Percentiles rank a stretch among this genome's conserved stretches.
Evolutionary conservation across 2,329 filamentous ascomycete species (phyloP).

Genomic region (Neofusicoccum sp.): DNA sequence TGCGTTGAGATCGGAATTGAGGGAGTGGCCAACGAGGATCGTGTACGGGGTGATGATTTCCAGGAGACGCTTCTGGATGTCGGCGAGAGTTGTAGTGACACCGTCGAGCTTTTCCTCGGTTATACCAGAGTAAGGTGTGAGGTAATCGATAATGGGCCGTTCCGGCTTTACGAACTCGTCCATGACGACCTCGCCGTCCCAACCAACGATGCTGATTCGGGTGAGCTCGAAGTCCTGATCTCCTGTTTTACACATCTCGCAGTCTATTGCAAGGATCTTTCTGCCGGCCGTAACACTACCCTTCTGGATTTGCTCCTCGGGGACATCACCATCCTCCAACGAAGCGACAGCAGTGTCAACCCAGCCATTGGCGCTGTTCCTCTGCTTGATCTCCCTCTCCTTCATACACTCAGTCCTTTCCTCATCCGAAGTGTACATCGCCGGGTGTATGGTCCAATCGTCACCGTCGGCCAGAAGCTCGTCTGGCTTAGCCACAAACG

Average conservation of each 20-base stretch:
- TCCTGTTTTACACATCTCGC: constrained; percentile 94
- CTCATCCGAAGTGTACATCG: constrained; percentile 62
- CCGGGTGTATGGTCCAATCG: constrained; percentile 83
- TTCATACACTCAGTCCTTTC: constrained; percentile 58
- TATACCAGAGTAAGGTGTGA: constrained; percentile 88
- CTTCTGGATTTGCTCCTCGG: constrained; percentile 71
- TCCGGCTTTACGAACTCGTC: constrained; percentile 92
- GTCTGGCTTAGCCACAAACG: constrained; percentile 71
- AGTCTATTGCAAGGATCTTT: constrained; percentile 81
- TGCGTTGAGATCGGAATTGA: constrained; percentile 82
- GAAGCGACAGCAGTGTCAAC: constrained; percentile 72
- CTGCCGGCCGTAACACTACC: constrained; percentile 85
- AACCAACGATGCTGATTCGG: constrained; percentile 82
- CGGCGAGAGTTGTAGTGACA: constrained; percentile 78
- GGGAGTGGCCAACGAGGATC: constrained; percentile 77
- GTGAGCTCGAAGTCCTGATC: constrained; percentile 81
- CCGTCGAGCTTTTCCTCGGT: constrained; percentile 80
- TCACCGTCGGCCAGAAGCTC: constrained; percentile 71
- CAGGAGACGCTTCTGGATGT: constrained; percentile 80
- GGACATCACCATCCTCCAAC: constrained; percentile 67
- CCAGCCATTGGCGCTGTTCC: constrained; percentile 69
- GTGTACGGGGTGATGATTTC: constrained; percentile 71
- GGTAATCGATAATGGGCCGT: constrained; percentile 86
- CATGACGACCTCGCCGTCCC: constrained; percentile 79
- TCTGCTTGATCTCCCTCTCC: constrained; percentile 54